Evolutionary conservation across 495 filamentous ascomycete genomes (phyloP).

Genomic region (Talaromyces ruber): DNA sequence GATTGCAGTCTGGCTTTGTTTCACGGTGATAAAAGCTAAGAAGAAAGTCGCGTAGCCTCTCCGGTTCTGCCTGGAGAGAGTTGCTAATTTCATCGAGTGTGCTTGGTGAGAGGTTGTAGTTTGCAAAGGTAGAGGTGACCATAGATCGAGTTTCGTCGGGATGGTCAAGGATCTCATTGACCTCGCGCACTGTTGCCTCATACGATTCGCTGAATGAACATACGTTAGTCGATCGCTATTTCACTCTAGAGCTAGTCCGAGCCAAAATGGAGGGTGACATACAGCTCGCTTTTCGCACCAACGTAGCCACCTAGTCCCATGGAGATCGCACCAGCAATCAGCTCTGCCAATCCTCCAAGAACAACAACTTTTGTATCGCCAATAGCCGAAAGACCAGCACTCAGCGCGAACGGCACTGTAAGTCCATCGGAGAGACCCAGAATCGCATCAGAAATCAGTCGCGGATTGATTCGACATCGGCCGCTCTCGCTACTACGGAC

Average conservation of each 20-base stretch:
- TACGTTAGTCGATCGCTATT: not conserved
- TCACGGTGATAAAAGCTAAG: slow-evolving; percentile 48
- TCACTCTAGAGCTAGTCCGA: not conserved
- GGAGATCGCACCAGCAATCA: slow-evolving; percentile 59
- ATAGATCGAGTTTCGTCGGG: slow-evolving; percentile 30
- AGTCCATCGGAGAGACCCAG: slow-evolving; percentile 57
- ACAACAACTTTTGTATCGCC: slow-evolving; percentile 56
- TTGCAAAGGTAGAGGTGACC: slow-evolving; percentile 41
- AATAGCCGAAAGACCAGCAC: slow-evolving; percentile 48
- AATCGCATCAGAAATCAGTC: slow-evolving; percentile 47
- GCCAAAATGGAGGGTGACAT: slow-evolving; percentile 14
- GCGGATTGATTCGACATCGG: slow-evolving; percentile 35
- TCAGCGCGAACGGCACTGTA: slow-evolving; percentile 58
- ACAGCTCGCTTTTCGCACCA: slow-evolving; percentile 51
- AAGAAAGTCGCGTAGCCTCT: slow-evolving; percentile 46
- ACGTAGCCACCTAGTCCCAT: slow-evolving; percentile 64
- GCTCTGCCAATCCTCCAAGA: slow-evolving; percentile 59
- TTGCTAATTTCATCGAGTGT: slow-evolving; percentile 34
- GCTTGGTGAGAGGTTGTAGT: slow-evolving; percentile 36
- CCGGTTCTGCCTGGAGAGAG: slow-evolving; percentile 36
- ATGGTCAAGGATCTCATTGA: slow-evolving; percentile 27
- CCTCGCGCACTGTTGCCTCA: slow-evolving; percentile 36
- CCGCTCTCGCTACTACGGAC: slow-evolving; percentile 17
- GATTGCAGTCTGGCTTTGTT: slow-evolving; percentile 39
- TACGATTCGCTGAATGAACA: slow-evolving; percentile 34